These are phyloP conservation scores for Fonsecaea monophora DNA, from an alignment of 2,329 filamentous ascomycete species.

Conservation along the genomic window DNA sequence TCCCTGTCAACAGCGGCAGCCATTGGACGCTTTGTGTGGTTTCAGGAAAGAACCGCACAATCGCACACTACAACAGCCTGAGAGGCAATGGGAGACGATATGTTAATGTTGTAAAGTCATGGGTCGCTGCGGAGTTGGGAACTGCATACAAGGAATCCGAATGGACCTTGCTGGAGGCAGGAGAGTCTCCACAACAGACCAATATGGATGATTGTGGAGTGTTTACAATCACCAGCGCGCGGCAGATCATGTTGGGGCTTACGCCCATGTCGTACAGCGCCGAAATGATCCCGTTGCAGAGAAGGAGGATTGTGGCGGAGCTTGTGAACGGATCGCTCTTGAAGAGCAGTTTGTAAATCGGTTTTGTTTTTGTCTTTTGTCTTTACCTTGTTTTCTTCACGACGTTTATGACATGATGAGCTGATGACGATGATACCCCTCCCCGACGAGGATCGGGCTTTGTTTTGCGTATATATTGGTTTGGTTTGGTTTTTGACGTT, in stretches of 20 bases:
- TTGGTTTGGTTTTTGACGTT: background rate
- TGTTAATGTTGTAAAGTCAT: conserved; percentile 48
- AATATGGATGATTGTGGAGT: conserved; percentile 60
- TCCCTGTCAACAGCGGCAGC: conserved; percentile 54
- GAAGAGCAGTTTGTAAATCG: conserved; percentile 24
- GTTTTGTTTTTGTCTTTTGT: background rate
- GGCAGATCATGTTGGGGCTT: conserved; percentile 54
- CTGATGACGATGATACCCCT: conserved; percentile 18
- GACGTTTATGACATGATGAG: conserved; percentile 5
- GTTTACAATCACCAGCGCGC: conserved; percentile 57
- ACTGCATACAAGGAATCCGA: conserved; percentile 50
- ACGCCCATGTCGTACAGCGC: conserved; percentile 51
- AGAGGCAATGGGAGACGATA: conserved; percentile 45
- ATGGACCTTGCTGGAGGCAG: conserved; percentile 46
- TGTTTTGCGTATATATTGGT: background rate
- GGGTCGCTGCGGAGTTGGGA: conserved; percentile 53
- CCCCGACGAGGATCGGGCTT: conserved; percentile 5
- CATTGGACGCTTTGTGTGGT: conserved; percentile 59
- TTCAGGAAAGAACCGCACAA: conserved; percentile 50
- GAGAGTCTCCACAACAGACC: conserved; percentile 51
- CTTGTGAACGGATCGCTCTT: conserved; percentile 50
- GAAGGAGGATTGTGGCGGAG: conserved; percentile 57
- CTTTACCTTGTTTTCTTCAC: background rate
- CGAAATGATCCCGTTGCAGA: conserved; percentile 49
- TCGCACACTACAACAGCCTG: conserved; percentile 58